Conservation (phyloP, 805 yeast genomes). For the Lipomyces sp. region DNA sequence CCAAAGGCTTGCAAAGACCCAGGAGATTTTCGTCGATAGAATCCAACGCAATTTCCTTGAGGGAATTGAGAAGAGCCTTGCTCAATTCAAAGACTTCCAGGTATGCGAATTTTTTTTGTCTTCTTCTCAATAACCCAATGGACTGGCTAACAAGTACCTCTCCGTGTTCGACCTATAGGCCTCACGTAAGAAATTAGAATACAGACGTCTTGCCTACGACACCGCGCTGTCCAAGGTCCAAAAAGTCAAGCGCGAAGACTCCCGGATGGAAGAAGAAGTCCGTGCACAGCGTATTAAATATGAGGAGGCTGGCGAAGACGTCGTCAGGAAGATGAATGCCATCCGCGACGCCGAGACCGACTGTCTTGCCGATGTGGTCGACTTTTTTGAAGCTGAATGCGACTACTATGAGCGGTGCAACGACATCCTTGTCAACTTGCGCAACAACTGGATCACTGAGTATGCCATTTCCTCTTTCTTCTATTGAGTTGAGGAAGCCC, state of each 20-base stretch:
- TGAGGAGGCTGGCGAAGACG: slow-evolving; percentile 32
- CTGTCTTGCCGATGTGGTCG: slow-evolving; percentile 20
- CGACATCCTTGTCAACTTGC: slow-evolving; percentile 16
- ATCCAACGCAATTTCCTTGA: slow-evolving; percentile 26
- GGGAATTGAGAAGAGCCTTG: slow-evolving; percentile 27
- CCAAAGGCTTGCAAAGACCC: slow-evolving; percentile 29
- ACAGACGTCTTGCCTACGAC: slow-evolving; percentile 32
- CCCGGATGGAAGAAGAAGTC: slow-evolving; percentile 32
- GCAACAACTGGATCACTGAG: slow-evolving; percentile 27
- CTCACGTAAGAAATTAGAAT: slow-evolving; percentile 30
- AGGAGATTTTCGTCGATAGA: slow-evolving; percentile 28
- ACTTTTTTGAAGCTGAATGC: slow-evolving; percentile 29
- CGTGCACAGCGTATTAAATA: slow-evolving; percentile 32
- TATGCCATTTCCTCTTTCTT: background rate
- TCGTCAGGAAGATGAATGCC: slow-evolving; percentile 29
- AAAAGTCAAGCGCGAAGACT: slow-evolving; percentile 30
- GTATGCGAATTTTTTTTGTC: background rate
- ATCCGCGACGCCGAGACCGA: slow-evolving; percentile 30
- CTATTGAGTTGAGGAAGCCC: too few species aligned
- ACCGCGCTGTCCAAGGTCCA: slow-evolving; percentile 30
- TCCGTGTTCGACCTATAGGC: background rate
- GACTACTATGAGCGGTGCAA: slow-evolving; percentile 27
- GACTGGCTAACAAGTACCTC: background rate
- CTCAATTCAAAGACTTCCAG: slow-evolving; percentile 29
- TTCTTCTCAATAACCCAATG: background rate